Evolutionary conservation across 2,329 filamentous ascomycete species (phyloP), one percentile per base, ranked within the genome.

Genomic region (Furcasterigmium furcatum): DNA sequence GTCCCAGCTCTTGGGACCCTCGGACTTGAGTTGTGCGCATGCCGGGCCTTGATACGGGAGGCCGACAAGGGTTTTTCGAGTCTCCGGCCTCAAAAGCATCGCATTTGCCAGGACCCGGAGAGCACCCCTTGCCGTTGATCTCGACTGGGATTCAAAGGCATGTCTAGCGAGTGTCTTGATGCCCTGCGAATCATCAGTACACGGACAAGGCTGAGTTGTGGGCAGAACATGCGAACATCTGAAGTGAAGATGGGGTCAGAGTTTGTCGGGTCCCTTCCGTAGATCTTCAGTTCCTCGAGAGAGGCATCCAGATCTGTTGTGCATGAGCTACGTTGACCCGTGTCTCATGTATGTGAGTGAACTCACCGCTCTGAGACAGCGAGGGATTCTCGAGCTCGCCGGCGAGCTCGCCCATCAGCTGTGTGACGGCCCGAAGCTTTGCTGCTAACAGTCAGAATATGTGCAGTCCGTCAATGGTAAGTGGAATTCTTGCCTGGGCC

Each of bases 51-150:
- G 80, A 58, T 81, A 85, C 9, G 79, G 85, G 19, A 88, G 69
- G 56, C 91, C 81, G 13, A 90, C 83, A 44, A 94, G 84, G 38
- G 79, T 76, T 60, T 92, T 85, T 42, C 88, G 80, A 35, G 85
- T 84, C 34, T 79, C 72, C 9, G 79, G 71, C 50, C 83, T 75
- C 16, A 95, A 76, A 1, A 95, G 73, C 58, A 96, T 70, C 9
- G 90, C 84, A 65, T 97, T 97, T 55, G 89, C 91, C 40, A 97
- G 67, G 55, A 90, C 91, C 56, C 90, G 80, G 32, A 96, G 71
- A 1, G 84, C 91, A 59, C 91, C 88, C 46, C 84, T 82, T 3
- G 87, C 86, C 2, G 85, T 82, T 9, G 76, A 76, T 24, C 70
- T 70, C 4, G 79, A 82, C 21, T 76, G 69, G 50, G 77, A 81